Evolutionary conservation across 2,329 filamentous ascomycete genomes (phyloP).

Genomic region (Trichoderma breve): DNA sequence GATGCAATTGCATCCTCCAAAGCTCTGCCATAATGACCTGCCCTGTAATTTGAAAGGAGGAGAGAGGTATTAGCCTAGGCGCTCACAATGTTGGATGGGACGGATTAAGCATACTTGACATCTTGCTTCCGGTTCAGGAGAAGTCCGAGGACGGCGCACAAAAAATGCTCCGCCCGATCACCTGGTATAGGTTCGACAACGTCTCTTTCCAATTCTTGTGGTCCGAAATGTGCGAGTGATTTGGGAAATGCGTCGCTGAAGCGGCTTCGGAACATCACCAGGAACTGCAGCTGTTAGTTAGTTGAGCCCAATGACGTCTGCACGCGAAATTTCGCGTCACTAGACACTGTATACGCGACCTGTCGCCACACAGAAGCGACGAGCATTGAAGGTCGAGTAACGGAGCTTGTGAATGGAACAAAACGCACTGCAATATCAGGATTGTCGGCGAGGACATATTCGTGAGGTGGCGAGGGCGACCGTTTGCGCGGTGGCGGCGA

Average conservation of each 20-base stretch:
- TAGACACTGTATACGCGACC: slow-evolving; percentile 38
- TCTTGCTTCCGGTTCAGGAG: slow-evolving; percentile 97
- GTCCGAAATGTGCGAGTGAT: slow-evolving; percentile 84
- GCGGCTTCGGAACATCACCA: slow-evolving; percentile 95
- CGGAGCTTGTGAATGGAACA: background rate
- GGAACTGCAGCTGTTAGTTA: slow-evolving; percentile 65
- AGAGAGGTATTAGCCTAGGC: slow-evolving; percentile 21
- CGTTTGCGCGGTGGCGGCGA: slow-evolving; percentile 73
- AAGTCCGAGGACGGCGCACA: slow-evolving; percentile 85
- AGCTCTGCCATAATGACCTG: slow-evolving; percentile 88
- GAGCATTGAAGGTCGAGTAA: background rate
- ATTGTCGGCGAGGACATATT: slow-evolving; percentile 87
- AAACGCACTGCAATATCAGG: slow-evolving; percentile 83
- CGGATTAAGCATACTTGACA: slow-evolving; percentile 72
- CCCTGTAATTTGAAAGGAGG: slow-evolving; percentile 49
- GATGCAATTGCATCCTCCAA: slow-evolving; percentile 87
- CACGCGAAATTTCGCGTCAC: slow-evolving; percentile 57
- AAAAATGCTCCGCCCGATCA: slow-evolving; percentile 79
- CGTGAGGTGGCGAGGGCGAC: slow-evolving; percentile 83
- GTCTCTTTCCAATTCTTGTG: slow-evolving; percentile 90
- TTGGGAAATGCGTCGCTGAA: slow-evolving; percentile 88
- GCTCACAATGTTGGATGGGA: background rate
- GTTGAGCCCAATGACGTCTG: slow-evolving; percentile 32
- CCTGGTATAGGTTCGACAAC: slow-evolving; percentile 75
- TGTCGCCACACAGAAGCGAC: background rate